Evolutionary conservation across 768 basidiomycete species (phyloP), one percentile per base, ranked within the genome.

Genomic region (Pulveroboletus sp.): DNA sequence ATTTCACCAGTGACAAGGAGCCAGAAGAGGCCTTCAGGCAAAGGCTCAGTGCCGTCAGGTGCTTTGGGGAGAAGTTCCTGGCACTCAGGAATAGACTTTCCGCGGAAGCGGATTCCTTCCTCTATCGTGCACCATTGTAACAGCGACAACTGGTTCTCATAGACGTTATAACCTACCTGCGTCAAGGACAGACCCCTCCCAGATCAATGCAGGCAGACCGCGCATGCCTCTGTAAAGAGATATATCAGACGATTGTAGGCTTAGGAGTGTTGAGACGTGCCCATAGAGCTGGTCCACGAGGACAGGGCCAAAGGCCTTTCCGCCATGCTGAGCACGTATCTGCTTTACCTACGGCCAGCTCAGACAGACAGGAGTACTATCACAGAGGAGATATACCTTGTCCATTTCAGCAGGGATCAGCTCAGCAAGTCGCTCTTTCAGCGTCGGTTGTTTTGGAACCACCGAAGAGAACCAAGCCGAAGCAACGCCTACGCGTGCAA

Each of bases 41-140:
- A 82, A 47, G 93, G 93, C 68, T 96, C 93, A 14, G 81, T 76
- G 47, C 93, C 93, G 55, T 86, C 83, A 58, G 86, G 79, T 49
- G 89, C 94, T 68, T 89, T 94, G 53, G 95, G 95, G 24, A 98
- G 84, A 43, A 83, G 78, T 47, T 81, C 77, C 71, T 91, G 85
- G 67, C 85, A 84, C 65, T 96, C 93, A 37, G 90, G 89, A 64
- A 95, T 95, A 49, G 91, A 91, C 72, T 89, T 90, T 52, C 93
- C 94, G 67, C 94, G 89, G 85, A 98, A 98, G 58, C 95, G 91
- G 64, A 97, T 98, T 50, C 95, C 95, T 76, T 96, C 93, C 65
- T 94, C 89, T 89, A 59, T 8, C 54, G 43, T 21, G 32, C 39
- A 57, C 21, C 26, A 46, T 14, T 5, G 51, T 4, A 43, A 37